Evolutionary conservation across 257 asterid species (phyloP), one percentile per base, ranked within the genome.

Genomic region (Oldenlandia corymbosa): DNA sequence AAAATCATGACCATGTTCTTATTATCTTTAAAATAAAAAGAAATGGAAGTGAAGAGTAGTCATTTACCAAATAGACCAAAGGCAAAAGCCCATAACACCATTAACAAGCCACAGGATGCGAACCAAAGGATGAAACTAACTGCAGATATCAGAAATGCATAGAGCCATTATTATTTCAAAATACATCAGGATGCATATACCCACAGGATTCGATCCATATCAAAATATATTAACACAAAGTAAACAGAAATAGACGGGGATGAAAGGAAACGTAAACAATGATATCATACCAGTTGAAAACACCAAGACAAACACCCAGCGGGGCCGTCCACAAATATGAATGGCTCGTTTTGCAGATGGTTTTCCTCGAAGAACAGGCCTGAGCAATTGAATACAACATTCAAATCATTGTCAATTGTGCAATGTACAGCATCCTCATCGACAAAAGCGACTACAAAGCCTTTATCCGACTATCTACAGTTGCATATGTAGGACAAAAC

Each of bases 341-440:
- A 92, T 79, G 37, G 85, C 74, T 76, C 98, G 85, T 71, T 85
- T 92, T 24, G 85, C 68, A 69, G 97, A 92, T 66, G 98, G 98
- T 54, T 95, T 94, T 69, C 98, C 98, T 60, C 98, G 94, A 71
- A 91, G 85, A 75, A 92, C 98, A 69, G 98, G 97, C 75, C 98
- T 92, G 64, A 62, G 68, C 68, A 48, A 56, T 74, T 41, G 80
- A 36, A 75, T 64, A 24, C 32, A 28, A 56, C 32, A 62, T 60
- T 68, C 71, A 56, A 39, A 53, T 62, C 60, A 43, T 5, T 41
- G 11, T 10, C 2, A 10, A 41, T 41, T 41, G n/a, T 10, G 45
- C 5, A 41, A 41, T 5, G 5, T 5, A 41, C 12, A 41, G 45
- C 45, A 41, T 10, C 11, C 9, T 34, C 39, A 34, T 3, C 6